Evolutionary conservation across 2,329 filamentous ascomycete genomes (phyloP).

Genomic region (Clarireedia homoeocarpa): DNA sequence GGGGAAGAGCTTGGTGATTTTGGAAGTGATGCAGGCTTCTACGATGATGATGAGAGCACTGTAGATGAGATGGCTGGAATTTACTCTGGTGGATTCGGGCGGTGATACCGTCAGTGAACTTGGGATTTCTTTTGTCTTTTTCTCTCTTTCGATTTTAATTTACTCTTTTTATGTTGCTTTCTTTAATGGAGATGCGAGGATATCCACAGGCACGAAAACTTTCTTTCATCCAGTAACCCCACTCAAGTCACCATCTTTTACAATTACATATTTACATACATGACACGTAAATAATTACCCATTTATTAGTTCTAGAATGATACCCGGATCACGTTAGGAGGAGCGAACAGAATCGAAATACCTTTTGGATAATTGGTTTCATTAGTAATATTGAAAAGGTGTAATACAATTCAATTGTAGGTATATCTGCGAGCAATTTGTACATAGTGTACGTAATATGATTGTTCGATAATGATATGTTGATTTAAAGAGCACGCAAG

Average conservation of each 20-base stretch:
- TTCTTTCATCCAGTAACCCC: not conserved
- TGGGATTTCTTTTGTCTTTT: not conserved
- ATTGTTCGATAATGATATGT: no score
- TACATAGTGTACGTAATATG: no score
- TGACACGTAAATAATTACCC: not conserved
- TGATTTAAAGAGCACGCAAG: no score
- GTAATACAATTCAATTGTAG: no score
- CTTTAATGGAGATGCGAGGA: not conserved
- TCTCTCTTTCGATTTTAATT: not conserved
- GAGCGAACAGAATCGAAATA: not conserved
- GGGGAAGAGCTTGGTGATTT: slow-evolving; percentile 6
- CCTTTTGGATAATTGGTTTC: no score
- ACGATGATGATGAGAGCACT: slow-evolving; percentile 29
- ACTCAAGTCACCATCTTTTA: not conserved
- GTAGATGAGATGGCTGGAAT: slow-evolving; percentile 12
- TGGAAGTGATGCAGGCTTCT: slow-evolving; percentile 28
- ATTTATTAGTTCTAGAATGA: slow-evolving; percentile 8
- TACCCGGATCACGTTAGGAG: not conserved
- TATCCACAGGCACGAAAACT: not conserved
- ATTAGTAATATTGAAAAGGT: no score
- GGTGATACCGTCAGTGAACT: not conserved
- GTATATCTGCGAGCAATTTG: no score
- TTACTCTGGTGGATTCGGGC: slow-evolving; percentile 10
- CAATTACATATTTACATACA: slow-evolving; percentile 1
- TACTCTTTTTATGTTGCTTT: no score